Evolutionary conservation across 108 stramenopile genomes (phyloP).

Genomic region (Cyclotella choctawhatcheeana): DNA sequence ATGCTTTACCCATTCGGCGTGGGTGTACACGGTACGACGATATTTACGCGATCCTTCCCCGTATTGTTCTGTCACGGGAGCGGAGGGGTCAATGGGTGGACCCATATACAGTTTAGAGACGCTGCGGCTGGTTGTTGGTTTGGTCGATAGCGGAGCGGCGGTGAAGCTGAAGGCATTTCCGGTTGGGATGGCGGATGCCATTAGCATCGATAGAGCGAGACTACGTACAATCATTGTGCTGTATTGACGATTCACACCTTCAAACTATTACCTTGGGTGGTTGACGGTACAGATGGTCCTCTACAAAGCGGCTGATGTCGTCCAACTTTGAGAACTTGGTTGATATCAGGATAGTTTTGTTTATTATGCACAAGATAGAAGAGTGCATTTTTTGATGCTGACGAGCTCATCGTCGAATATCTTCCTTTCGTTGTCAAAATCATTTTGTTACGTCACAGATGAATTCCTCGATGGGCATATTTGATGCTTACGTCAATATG

Average conservation of each 20-base stretch:
- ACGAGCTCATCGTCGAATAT: neutral
- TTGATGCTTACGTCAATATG: conserved; percentile 6
- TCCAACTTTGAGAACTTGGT: too few species aligned
- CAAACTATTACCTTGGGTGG: too few species aligned
- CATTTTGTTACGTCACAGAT: neutral
- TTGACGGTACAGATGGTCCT: too few species aligned
- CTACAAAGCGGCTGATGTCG: too few species aligned
- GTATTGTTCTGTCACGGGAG: conserved; percentile 52
- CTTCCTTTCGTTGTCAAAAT: neutral
- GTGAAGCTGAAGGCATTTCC: conserved; percentile 29
- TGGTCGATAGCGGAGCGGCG: conserved; percentile 3
- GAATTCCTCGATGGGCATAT: conserved; percentile 2
- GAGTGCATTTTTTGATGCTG: neutral
- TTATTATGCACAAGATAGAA: too few species aligned
- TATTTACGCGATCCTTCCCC: conserved; percentile 69
- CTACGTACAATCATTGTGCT: neutral
- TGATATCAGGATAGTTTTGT: too few species aligned
- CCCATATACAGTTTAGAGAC: conserved; percentile 29
- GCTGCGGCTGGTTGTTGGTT: conserved; percentile 4
- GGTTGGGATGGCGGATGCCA: conserved; percentile 16
- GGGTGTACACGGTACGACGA: conserved; percentile 78
- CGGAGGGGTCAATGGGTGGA: conserved; percentile 37
- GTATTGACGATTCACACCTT: neutral
- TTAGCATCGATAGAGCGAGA: conserved; percentile 5
- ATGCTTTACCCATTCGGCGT: conserved; percentile 78